phyloP scores from a whole-genome alignment of 805 yeast genomes.

The Blastobotrys americana region DNA sequence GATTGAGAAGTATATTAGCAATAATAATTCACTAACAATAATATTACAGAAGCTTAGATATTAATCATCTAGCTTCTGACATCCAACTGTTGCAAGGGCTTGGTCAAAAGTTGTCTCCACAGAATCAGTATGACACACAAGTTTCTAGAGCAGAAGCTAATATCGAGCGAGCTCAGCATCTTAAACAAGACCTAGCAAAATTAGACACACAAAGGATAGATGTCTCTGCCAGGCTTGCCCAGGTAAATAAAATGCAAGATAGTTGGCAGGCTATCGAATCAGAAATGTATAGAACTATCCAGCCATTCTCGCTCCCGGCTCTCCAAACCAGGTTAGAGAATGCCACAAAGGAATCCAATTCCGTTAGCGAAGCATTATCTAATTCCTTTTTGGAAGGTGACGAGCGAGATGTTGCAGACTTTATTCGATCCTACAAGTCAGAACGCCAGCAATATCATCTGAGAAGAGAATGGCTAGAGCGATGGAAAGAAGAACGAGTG shows the following conservation, averaged over 20 bases:
- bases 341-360: slow-evolving; percentile 30
- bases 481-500: slow-evolving; percentile 42
- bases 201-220: slow-evolving; percentile 19
- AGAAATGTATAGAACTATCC: slow-evolving; percentile 30
- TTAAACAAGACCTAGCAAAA: slow-evolving; percentile 24
- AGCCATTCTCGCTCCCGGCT: slow-evolving; percentile 35
- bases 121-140: slow-evolving; percentile 22
- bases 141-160: slow-evolving; percentile 24
- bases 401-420: slow-evolving; percentile 29
- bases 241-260: slow-evolving; percentile 23
- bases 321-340: slow-evolving; percentile 28
- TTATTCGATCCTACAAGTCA: slow-evolving; percentile 37
- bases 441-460: slow-evolving; percentile 40
- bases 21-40: too few relatives aligned
- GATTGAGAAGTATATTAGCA: too few relatives aligned
- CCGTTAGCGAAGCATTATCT: slow-evolving; percentile 31
- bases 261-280: slow-evolving; percentile 34
- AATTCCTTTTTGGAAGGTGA: slow-evolving; percentile 25
- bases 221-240: slow-evolving; percentile 8
- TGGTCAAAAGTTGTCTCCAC: slow-evolving; percentile 23
- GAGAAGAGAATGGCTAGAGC: slow-evolving; percentile 40
- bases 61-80: slow-evolving; percentile 19
- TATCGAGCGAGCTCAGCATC: slow-evolving; percentile 21
- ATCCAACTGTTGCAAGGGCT: slow-evolving; percentile 26
- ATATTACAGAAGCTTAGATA: slow-evolving; percentile 22